phyloP scores from a whole-genome alignment of 257 asterid genomes.

The Linaria vulgaris region DNA sequence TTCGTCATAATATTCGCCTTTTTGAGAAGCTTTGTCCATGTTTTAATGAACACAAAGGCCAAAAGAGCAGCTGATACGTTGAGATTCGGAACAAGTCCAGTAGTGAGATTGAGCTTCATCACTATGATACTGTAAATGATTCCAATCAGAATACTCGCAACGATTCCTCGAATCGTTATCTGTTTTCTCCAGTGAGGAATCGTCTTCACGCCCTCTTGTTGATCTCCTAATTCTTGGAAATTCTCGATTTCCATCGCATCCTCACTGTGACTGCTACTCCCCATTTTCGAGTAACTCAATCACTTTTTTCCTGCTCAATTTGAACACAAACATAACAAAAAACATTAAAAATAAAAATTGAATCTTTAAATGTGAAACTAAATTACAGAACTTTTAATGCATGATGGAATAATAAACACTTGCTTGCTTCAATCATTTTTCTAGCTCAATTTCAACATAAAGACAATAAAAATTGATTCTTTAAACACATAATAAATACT shows the following conservation, averaged over 20 bases:
- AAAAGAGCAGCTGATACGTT: conserved; percentile 93
- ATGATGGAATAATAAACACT: too few relatives aligned
- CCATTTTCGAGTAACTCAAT: conserved; percentile 25
- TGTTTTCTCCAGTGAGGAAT: conserved; percentile 77
- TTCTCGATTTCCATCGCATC: conserved; percentile 33
- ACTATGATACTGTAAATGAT: conserved; percentile 64
- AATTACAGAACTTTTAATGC: too few relatives aligned
- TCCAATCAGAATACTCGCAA: conserved; percentile 68
- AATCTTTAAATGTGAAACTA: too few relatives aligned
- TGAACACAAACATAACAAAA: too few relatives aligned
- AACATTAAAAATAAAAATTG: too few relatives aligned
- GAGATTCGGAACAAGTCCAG: conserved; percentile 84
- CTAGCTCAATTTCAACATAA: too few relatives aligned
- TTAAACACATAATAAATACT: too few relatives aligned
- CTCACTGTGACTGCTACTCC: conserved; percentile 27
- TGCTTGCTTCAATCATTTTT: too few relatives aligned
- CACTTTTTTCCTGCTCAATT: conserved; percentile 18
- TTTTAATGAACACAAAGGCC: conserved; percentile 60
- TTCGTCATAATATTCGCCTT: conserved; percentile 49
- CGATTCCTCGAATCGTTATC: conserved; percentile 63
- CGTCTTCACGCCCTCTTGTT: conserved; percentile 42
- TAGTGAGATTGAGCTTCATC: conserved; percentile 73
- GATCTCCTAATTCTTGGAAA: conserved; percentile 27
- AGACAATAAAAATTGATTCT: too few relatives aligned
- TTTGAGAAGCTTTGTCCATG: conserved; percentile 73